phyloP scores from a whole-genome alignment of 75 land plant species.

The Cupressus sempervirens region DNA sequence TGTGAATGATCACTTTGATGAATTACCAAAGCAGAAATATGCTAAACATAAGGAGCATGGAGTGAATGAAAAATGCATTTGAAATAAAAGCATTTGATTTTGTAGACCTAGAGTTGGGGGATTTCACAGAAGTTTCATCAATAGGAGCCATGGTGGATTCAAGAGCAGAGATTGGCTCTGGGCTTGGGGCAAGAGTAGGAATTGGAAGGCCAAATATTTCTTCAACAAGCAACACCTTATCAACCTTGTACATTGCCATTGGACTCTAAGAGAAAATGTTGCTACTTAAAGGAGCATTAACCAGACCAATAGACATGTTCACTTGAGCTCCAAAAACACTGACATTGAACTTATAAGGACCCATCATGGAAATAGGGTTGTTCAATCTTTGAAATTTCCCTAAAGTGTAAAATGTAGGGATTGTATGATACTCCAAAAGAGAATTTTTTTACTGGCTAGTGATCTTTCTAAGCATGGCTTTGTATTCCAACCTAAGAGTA shows the following conservation, averaged over 20 bases:
- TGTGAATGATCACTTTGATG: not conserved
- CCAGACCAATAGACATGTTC: slow-evolving; percentile 10
- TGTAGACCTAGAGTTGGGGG: not conserved
- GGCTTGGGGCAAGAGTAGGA: slow-evolving; percentile 7
- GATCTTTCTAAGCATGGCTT: slow-evolving; percentile 29
- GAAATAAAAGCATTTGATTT: not conserved
- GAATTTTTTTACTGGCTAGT: slow-evolving; percentile 7
- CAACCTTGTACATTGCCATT: slow-evolving; percentile 3
- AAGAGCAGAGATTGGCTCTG: slow-evolving; percentile 2
- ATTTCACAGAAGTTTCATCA: not conserved
- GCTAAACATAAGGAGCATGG: not conserved
- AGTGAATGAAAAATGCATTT: not conserved
- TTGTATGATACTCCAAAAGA: slow-evolving; percentile 17
- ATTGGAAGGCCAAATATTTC: slow-evolving; percentile 16
- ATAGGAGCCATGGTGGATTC: not conserved
- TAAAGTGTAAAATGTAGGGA: slow-evolving; percentile 10
- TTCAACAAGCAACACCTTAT: slow-evolving; percentile 15
- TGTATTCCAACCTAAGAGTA: slow-evolving; percentile 20
- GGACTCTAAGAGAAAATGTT: slow-evolving; percentile 5
- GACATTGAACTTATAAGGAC: slow-evolving; percentile 9
- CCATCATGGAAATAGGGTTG: slow-evolving; percentile 9
- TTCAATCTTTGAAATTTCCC: slow-evolving; percentile 6
- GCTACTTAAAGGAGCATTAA: slow-evolving; percentile 6
- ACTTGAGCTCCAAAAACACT: slow-evolving; percentile 9
- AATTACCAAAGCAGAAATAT: not conserved